Evolutionary conservation across 768 basidiomycete genomes (phyloP), one percentile per base, ranked within the genome.

Genomic region (Mycena indigotica): DNA sequence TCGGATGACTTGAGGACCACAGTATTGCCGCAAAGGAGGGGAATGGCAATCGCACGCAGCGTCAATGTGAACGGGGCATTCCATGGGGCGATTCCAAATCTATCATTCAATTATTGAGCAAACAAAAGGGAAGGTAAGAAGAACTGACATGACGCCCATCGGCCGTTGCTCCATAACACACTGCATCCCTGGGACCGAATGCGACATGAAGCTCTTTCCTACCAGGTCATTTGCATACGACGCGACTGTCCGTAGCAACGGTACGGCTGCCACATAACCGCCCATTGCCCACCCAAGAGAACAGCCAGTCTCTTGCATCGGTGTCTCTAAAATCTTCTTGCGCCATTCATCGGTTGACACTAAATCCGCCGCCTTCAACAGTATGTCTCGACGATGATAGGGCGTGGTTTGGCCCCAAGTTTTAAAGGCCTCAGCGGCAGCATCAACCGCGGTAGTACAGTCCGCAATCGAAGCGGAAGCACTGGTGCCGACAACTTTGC

Each of bases 1-100:
- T 84, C 84, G 0, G 83, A 83, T 13, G 76, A 75, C 56, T 82
- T 83, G 41, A 85, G 64, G 2, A 85, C 74, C 5, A 82, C 77
- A 0, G 84, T 82, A 64, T 85, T 85, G 1, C 84, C 84, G 51
- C 83, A 83, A 1, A 84, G 63, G 28, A 84, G 65, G 0, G 84
- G 80, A 12, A 78, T 62, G 1, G 73, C 74, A 15, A 81, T 66
- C 0, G 82, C 78, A 17, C 80, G 70, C 16, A 84, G 53, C 1
- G 79, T 72, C 15, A 86, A 70, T 2, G 66, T 62, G 6, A 79
- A 60, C 0, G 84, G 81, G 2, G 78, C 79, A 61, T 85, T 85
- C 84, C 84, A 85, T 0, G 84, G 83, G 1, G 78, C 73, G 2
- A 84, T 81, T 3, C 78, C 76, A 52, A 83, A 75, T 21, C 83